Conservation (phyloP, 2,329 filamentous ascomycete species). For the Drechslerella coelobrocha region DNA sequence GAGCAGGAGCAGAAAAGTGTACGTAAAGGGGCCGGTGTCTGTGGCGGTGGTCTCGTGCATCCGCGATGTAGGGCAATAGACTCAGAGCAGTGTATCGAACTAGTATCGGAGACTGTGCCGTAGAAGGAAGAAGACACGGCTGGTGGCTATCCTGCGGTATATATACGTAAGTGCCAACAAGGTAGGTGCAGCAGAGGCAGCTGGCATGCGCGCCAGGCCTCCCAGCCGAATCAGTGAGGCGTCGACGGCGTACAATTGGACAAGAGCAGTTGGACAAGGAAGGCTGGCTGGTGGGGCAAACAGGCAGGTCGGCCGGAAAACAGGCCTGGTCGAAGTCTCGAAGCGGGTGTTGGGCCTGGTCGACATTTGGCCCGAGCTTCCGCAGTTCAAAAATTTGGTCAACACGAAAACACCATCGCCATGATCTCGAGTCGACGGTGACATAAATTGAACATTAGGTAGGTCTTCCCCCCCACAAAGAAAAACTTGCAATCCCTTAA, state of each 20-base stretch:
- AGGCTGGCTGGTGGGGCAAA: background rate
- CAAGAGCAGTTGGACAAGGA: background rate
- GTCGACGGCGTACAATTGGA: background rate
- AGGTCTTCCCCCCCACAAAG: too few relatives aligned
- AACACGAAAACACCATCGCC: too few relatives aligned
- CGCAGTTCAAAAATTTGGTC: too few relatives aligned
- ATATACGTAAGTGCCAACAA: background rate
- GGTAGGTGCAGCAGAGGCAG: background rate
- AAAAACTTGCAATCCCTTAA: too few relatives aligned
- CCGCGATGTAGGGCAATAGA: too few relatives aligned
- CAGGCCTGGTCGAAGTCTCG: too few relatives aligned
- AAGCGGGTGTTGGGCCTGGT: too few relatives aligned
- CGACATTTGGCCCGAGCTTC: too few relatives aligned
- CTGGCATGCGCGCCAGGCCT: background rate
- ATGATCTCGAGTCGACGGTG: too few relatives aligned
- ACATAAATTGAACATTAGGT: too few relatives aligned
- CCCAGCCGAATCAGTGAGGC: background rate
- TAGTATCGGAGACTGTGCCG: background rate
- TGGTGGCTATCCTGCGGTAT: background rate
- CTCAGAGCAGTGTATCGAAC: too few relatives aligned
- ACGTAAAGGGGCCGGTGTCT: slow-evolving; percentile 1
- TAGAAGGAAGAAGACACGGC: background rate
- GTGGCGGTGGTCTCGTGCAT: slow-evolving; percentile 11
- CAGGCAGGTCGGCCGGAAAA: background rate
- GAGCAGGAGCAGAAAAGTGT: background rate